A percentile compares a stretch with the other conserved stretches of the same genome.
Conservation (phyloP, 2,329 filamentous ascomycete genomes). For the Cercospora citrullina region DNA sequence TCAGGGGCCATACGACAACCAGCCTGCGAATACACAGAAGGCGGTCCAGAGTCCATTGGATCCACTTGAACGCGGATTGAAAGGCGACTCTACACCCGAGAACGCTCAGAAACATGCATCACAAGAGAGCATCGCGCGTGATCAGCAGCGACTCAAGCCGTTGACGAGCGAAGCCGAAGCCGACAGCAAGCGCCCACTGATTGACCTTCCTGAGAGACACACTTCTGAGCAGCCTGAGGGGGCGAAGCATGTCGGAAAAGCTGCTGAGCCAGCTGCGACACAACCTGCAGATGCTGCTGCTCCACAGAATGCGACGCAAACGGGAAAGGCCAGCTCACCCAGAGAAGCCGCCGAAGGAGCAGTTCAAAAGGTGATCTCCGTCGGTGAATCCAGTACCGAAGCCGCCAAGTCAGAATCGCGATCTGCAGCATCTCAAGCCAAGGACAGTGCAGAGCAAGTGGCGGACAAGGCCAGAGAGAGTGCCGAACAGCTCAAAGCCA, state of each 20-base stretch:
- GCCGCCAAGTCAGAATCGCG: conserved; percentile 3
- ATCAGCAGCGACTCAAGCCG: conserved; percentile 37
- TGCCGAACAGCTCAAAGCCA: neutral
- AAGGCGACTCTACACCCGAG: conserved; percentile 1
- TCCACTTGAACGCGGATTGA: conserved; percentile 6
- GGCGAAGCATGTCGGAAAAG: conserved; percentile 15
- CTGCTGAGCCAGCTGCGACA: conserved; percentile 8
- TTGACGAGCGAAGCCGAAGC: conserved; percentile 32
- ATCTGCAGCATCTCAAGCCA: conserved; percentile 7
- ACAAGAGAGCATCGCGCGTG: conserved; percentile 34
- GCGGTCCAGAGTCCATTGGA: conserved; percentile 17
- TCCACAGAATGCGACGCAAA: conserved; percentile 10
- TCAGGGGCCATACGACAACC: conserved; percentile 41
- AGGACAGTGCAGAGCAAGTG: conserved; percentile 25
- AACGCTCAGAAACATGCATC: conserved; percentile 7
- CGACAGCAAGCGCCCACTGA: conserved; percentile 36
- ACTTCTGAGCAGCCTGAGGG: conserved; percentile 21
- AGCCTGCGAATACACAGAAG: conserved; percentile 9
- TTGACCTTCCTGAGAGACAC: conserved; percentile 37
- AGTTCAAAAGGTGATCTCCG: conserved; percentile 24
- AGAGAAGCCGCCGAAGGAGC: conserved; percentile 26
- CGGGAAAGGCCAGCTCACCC: conserved; percentile 16
- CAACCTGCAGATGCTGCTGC: conserved; percentile 13
- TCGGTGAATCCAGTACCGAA: neutral
- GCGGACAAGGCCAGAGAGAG: conserved; percentile 7